A percentile compares a stretch with the other conserved stretches of the same genome.
phyloP scores from a whole-genome alignment of 257 asterid genomes.

The Ligustrum vulgare region DNA sequence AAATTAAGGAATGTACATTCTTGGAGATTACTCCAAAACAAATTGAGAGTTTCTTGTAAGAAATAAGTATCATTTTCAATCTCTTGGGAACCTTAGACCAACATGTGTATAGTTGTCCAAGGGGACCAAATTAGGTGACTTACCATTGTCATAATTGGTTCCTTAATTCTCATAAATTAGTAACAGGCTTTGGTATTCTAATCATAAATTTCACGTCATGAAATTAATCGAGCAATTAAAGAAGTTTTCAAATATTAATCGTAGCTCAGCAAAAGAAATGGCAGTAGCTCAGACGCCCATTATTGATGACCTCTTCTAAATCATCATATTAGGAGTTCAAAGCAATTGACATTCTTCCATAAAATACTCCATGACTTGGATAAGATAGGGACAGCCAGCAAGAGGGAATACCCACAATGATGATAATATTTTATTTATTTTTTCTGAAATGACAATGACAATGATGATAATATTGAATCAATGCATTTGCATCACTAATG shows the following conservation, averaged over 20 bases:
- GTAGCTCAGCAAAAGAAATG: too few relatives aligned
- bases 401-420: constrained; percentile 15
- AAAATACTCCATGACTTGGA: constrained; percentile 29
- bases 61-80: background rate
- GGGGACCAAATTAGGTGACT: background rate
- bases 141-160: background rate
- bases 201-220: background rate
- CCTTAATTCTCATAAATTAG: background rate
- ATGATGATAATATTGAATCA: constrained; percentile 15
- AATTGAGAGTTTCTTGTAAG: background rate
- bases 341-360: constrained; percentile 2
- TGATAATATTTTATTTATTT: constrained; percentile 3
- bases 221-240: too few relatives aligned
- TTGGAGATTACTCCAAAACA: background rate
- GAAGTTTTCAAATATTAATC: background rate
- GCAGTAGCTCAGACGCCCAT: too few relatives aligned
- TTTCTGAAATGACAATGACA: too few relatives aligned
- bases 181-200: background rate
- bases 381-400: constrained; percentile 26
- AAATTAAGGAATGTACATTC: background rate
- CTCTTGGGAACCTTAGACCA: background rate
- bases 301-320: constrained; percentile 8
- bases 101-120: background rate
- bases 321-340: background rate
- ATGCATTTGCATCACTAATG: constrained; percentile 25